Percentiles rank a stretch among this genome's conserved stretches.
Conservation (phyloP, 192 early-diverging fungal species). For the Podila epigama region DNA sequence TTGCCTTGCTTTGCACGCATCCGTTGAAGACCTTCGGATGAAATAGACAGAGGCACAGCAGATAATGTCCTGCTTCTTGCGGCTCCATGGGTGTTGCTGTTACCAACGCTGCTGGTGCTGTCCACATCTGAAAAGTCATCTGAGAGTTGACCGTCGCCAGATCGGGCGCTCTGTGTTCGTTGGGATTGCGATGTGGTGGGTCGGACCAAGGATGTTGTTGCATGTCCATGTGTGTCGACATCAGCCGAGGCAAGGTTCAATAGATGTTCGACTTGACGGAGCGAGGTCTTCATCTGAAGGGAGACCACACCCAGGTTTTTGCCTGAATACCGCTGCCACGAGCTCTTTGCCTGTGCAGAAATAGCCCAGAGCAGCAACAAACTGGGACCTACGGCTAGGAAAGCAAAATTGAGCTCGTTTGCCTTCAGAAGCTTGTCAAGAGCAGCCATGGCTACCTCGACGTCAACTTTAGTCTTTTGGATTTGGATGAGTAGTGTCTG, state of each 20-base stretch:
- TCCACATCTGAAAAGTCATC: not conserved
- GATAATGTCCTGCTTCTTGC: not conserved
- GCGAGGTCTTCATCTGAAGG: slow-evolving; percentile 58
- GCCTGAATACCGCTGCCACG: slow-evolving; percentile 52
- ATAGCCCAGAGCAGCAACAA: slow-evolving; percentile 64
- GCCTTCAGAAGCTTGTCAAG: slow-evolving; percentile 91
- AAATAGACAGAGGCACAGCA: not conserved
- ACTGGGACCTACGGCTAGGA: slow-evolving; percentile 82
- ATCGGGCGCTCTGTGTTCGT: not conserved
- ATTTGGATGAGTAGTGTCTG: slow-evolving; percentile 81
- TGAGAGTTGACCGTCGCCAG: not conserved
- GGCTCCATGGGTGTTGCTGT: slow-evolving; percentile 1
- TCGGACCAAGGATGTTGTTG: not conserved
- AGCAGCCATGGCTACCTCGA: slow-evolving; percentile 89
- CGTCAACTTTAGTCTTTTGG: slow-evolving; percentile 96
- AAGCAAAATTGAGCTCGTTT: slow-evolving; percentile 95
- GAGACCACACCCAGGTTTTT: slow-evolving; percentile 41
- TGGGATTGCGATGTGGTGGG: slow-evolving; percentile 5
- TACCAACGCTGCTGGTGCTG: not conserved
- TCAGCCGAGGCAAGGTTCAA: slow-evolving; percentile 52
- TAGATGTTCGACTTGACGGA: slow-evolving; percentile 63
- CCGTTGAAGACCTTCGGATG: slow-evolving; percentile 18
- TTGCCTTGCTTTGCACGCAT: slow-evolving; percentile 37
- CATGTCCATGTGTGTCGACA: slow-evolving; percentile 1
- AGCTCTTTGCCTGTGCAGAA: slow-evolving; percentile 42